Percentiles rank a stretch among this genome's conserved stretches.
These are phyloP conservation scores for Ogataea paraovalis DNA, from an alignment of 805 yeast genomes.

Conservation along the genomic window DNA sequence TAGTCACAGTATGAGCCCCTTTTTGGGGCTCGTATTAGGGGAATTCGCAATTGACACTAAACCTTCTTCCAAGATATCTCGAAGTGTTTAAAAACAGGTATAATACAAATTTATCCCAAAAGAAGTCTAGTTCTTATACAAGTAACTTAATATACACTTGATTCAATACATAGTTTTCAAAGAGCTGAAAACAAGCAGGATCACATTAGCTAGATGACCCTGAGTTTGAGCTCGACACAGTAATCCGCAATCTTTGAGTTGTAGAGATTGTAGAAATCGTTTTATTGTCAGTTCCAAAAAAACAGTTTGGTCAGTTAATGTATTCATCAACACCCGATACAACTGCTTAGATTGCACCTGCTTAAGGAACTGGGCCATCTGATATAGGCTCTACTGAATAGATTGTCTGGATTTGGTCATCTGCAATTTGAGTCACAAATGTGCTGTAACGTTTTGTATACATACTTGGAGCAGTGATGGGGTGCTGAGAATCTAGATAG, in stretches of 20 bases:
- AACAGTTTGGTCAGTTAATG: constrained; percentile 17
- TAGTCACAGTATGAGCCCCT: no score
- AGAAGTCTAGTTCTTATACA: no score
- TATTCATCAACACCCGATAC: constrained; percentile 48
- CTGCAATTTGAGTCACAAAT: constrained; percentile 28
- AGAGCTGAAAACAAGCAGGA: no score
- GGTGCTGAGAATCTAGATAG: neutral
- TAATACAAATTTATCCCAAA: no score
- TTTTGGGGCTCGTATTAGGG: no score
- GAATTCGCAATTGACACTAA: no score
- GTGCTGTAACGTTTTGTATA: constrained; percentile 11
- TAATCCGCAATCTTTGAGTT: constrained; percentile 60
- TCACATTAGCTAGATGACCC: neutral
- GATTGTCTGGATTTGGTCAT: constrained; percentile 44
- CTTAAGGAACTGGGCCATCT: constrained; percentile 70
- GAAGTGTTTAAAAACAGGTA: no score
- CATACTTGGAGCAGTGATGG: constrained; percentile 12
- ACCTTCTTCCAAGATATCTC: no score
- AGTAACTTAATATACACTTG: no score
- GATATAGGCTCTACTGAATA: constrained; percentile 30
- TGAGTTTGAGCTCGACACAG: neutral
- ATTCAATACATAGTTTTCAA: no score
- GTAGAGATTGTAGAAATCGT: constrained; percentile 75
- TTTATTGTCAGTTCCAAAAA: constrained; percentile 75
- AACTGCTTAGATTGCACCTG: constrained; percentile 75